Evolutionary conservation across 306 rosid genomes (phyloP), one percentile per base, ranked within the genome.

Genomic region (Lablab purpureus): DNA sequence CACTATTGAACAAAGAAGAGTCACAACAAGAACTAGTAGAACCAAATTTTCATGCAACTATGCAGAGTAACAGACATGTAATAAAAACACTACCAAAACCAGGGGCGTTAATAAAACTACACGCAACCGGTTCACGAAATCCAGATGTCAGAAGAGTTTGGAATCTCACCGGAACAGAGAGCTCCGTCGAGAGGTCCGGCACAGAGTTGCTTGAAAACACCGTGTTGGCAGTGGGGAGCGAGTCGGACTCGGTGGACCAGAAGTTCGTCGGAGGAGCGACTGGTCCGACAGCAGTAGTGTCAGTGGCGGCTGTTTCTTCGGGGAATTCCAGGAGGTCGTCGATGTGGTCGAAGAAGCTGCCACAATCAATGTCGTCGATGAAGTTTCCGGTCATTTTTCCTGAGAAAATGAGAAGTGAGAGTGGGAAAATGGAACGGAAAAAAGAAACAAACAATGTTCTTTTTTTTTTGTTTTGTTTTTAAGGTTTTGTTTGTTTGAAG

Each of bases 261-360:
- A 86, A 60, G 81, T 67, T 69, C 0, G 88, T 84, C 73, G 80
- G 89, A 15, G 87, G 19, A 4, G 5, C 5, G 32, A 21, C 52
- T 18, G 52, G 32, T n/a, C 5, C 32, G 19, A 30, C 36, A 49
- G 50, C 47, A 49, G 71, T 17, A 74, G 12, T 2, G 64, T 80
- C 27, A 46, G 82, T 43, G 36, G 88, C 86, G 36, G 87, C 84
- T 13, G 86, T 83, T 12, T 87, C 90, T 1, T 64, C 37, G 5
- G 97, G 91, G 83, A 91, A 89, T 30, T 89, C 94, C 14, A 92
- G 90, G 34, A 93, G 84, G 87, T 93, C 97, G 47, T 93, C 97
- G 54, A 92, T 92, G 71, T 91, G 91, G 81, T 92, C 96, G 80
- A 93, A 93, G 94, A 90, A 89, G 89, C 84, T 89, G 4, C 88